Evolutionary conservation across 2,329 filamentous ascomycete genomes (phyloP), one percentile per base, ranked within the genome.

Genomic region (Cladosporium austrohemisphaericum): DNA sequence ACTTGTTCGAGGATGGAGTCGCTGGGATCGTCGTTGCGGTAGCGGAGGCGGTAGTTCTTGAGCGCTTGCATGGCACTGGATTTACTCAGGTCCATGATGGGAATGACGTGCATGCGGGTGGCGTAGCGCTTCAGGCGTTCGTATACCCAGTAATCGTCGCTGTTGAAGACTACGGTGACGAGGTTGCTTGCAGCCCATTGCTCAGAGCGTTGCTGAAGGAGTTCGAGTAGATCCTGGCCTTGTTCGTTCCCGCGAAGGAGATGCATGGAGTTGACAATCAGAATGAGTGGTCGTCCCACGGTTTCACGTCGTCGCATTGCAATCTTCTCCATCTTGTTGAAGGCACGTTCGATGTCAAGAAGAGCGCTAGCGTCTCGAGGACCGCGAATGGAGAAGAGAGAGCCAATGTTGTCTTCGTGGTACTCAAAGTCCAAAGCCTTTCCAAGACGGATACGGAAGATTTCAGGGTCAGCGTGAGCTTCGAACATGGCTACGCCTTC

Each of bases 121-220:
- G 90, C 88, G 52, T 95, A 85, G 65, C 88, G 85, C 74, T 96
- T 96, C 45, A 98, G 73, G 11, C 91, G 81, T 68, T 98, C 93
- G 62, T 96, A 97, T 0, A 98, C 87, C 93, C 93, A 98, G 70
- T 95, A 98, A 65, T 97, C 93, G 68, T 98, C 93, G 47, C 84
- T 91, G 70, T 96, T 97, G 72, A 98, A 90, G 26, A 98, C 84
- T 76, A 89, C 80, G 1, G 93, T 97, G 23, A 94, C 88, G 7
- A 98, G 78, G 56, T 89, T 92, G 16, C 87, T 83, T 1, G 92
- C 93, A 1, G 93, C 92, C 93, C 93, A 98, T 67, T 93, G 87
- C 69, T 98, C 93, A 1, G 93, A 92, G 25, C 91, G 83, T 66
- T 98, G 93, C 64, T 98, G 93, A 23, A 98, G 83, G 41, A 98